phyloP scores from a whole-genome alignment of 495 filamentous ascomycete genomes.

The Penicillium flavigenum region DNA sequence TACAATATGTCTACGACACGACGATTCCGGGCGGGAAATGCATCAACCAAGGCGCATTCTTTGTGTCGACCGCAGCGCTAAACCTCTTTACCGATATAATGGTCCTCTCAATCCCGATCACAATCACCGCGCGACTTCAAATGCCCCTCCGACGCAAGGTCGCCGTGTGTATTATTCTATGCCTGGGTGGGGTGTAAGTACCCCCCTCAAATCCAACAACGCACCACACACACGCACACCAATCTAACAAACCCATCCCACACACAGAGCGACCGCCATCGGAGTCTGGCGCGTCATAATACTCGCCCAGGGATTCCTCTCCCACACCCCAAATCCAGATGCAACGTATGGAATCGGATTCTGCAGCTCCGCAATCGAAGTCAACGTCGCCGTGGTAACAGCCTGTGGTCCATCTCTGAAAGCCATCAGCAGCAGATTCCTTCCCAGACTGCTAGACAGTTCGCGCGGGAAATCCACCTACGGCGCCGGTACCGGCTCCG shows the following conservation, averaged over 20 bases:
- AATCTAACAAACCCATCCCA: background rate
- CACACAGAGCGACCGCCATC: slow-evolving; percentile 51
- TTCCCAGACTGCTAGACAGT: slow-evolving; percentile 23
- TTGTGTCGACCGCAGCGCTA: slow-evolving; percentile 41
- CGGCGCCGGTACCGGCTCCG: slow-evolving; percentile 12
- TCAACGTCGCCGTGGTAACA: slow-evolving; percentile 54
- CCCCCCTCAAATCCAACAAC: background rate
- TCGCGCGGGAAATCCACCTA: slow-evolving; percentile 17
- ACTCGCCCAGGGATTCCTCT: slow-evolving; percentile 24
- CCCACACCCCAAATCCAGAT: slow-evolving; percentile 15
- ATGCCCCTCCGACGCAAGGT: slow-evolving; percentile 46
- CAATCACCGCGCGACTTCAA: slow-evolving; percentile 48
- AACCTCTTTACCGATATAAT: slow-evolving; percentile 50
- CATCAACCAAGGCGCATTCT: slow-evolving; percentile 44
- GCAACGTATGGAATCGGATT: slow-evolving; percentile 46
- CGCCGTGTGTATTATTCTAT: slow-evolving; percentile 44
- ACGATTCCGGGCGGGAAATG: slow-evolving; percentile 39
- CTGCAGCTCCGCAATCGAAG: slow-evolving; percentile 52
- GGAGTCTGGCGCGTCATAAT: slow-evolving; percentile 34
- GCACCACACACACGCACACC: background rate
- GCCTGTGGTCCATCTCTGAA: slow-evolving; percentile 41
- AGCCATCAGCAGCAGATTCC: slow-evolving; percentile 22
- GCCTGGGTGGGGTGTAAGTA: slow-evolving; percentile 43
- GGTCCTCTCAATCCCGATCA: slow-evolving; percentile 47
- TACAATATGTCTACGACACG: slow-evolving; percentile 44